Percentiles rank a stretch among this genome's conserved stretches.
Evolutionary conservation across 2,329 filamentous ascomycete species (phyloP).

Genomic region (Pseudogymnoascus sp.): DNA sequence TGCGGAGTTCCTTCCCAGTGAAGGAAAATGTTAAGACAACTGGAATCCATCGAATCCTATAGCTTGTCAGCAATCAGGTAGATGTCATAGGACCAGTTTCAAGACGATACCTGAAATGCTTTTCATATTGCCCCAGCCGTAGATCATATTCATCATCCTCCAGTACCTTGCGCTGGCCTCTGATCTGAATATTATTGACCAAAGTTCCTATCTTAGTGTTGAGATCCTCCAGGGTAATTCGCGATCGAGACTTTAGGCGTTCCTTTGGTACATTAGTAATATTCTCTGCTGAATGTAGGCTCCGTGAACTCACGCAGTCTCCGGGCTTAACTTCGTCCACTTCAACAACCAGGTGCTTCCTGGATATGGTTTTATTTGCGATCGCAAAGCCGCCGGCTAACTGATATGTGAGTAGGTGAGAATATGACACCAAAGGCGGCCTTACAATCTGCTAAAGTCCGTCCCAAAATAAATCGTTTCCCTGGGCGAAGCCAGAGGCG

Average conservation of each 20-base stretch:
- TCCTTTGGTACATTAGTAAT: constrained; percentile 18
- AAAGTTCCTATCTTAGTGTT: constrained; percentile 78
- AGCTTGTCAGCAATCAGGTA: constrained; percentile 8
- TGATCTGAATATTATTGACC: constrained; percentile 65
- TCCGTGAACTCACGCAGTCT: constrained; percentile 51
- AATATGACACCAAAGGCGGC: constrained; percentile 5
- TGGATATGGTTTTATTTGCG: constrained; percentile 73
- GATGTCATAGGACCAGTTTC: neutral
- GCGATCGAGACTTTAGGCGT: constrained; percentile 43
- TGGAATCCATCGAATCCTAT: constrained; percentile 69
- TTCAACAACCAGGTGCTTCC: constrained; percentile 75
- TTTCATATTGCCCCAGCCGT: constrained; percentile 61
- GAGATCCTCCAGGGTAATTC: constrained; percentile 66
- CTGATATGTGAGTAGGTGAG: constrained; percentile 7
- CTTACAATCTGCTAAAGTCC: constrained; percentile 60
- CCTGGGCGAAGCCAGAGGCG: constrained; percentile 80
- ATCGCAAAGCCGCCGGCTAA: constrained; percentile 61
- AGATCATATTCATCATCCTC: constrained; percentile 53
- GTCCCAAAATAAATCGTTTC: constrained; percentile 76
- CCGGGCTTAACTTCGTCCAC: constrained; percentile 57
- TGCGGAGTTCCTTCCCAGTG: constrained; percentile 60
- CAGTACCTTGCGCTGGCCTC: constrained; percentile 51
- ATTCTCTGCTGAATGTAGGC: neutral
- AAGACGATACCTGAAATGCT: constrained; percentile 46
- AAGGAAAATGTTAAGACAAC: constrained; percentile 76